Evolutionary conservation across 2,329 filamentous ascomycete species (phyloP), one percentile per base, ranked within the genome.

Genomic region (Nothopassalora personata): DNA sequence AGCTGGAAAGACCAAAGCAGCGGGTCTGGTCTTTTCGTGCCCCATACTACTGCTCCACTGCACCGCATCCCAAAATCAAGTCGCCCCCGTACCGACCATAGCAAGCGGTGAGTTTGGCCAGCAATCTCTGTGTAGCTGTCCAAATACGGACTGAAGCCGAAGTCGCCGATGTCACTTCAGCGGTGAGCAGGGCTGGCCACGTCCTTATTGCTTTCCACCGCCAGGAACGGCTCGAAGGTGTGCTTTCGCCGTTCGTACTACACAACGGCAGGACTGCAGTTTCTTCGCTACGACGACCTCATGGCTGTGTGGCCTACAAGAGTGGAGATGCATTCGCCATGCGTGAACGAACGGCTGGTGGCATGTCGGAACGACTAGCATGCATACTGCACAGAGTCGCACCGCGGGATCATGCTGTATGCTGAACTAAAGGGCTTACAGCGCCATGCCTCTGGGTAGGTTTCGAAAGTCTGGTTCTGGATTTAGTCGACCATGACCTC

Each of bases 161-260:
- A 15, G n/a, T 39, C 31, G 19, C 11, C 50, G 23, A 13, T 53
- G 50, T 23, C 31, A 53, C 13, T 53, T 53, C 50, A 27, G 50
- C 50, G 50, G 50, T 53, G 50, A 53, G 50, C 50, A 36, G 28
- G 50, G 50, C 39, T 53, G 50, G 50, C 33, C 50, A 53, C 50
- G 50, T 53, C 10, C n/a, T 7, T 36, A 53, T 34, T 34, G 23
- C 18, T n/a, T 23, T 53, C 23, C 30, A 19, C 39, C 39, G 39
- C 15, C 13, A 18, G n/a, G 3, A 18, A 43, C 39, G 13, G 13
- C 39, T 18, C n/a, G n/a, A 43, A 18, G 39, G 39, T 43, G 31
- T 36, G 31, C 50, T 33, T 33, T 53, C 27, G 30, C 13, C 3
- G 30, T 19, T 33, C 31, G 23, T 33, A 18, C 11, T 33, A 33